Evolutionary conservation across 2,329 filamentous ascomycete genomes (phyloP), one percentile per base, ranked within the genome.

Genomic region (Sporothrix protearum): DNA sequence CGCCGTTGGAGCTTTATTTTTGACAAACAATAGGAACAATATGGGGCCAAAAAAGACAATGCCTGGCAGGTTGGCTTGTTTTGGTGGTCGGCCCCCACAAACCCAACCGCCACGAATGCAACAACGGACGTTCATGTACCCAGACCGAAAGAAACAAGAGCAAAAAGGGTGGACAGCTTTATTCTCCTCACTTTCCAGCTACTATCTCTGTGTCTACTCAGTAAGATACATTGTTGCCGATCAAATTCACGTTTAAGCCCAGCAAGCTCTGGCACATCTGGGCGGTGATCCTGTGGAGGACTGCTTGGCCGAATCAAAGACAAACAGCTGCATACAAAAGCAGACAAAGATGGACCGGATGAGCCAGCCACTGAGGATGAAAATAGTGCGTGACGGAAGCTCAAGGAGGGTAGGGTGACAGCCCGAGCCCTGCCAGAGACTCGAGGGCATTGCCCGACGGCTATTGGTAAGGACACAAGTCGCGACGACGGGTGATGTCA

Each of bases 51-150:
- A 64, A 45, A 59, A 47, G 42, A 19, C 42, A 47, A n/a, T 33
- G 55, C 16, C 25, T 57, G 53, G 28, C 42, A 33, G 53, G 28
- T 28, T 30, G 57, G 57, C 16, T 19, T 39, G 28, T 28, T 25
- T n/a, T 53, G 49, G n/a, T 25, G 30, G 36, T n/a, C 42, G 36
- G 39, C n/a, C 61, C 61, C 61, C 61, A 64, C 42, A 66, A n/a
- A 12, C 28, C 42, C 61, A 47, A 47, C 39, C 16, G 22, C 61
- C 59, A 39, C 6, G 7, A 49, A 66, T 66, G 61, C 42, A 49
- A 49, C 59, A 12, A 59, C 36, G 12, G n/a, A n/a, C n/a, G n/a
- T n/a, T n/a, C n/a, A 36, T n/a, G 22, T 63, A 16, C 10, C 25
- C 49, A 63, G 36, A 45, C 36, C 36, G n/a, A 63, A 25, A 25